Percentiles rank a stretch among this genome's conserved stretches.
phyloP scores from a whole-genome alignment of 768 basidiomycete genomes.

The Termitomyces bulborhizus region DNA sequence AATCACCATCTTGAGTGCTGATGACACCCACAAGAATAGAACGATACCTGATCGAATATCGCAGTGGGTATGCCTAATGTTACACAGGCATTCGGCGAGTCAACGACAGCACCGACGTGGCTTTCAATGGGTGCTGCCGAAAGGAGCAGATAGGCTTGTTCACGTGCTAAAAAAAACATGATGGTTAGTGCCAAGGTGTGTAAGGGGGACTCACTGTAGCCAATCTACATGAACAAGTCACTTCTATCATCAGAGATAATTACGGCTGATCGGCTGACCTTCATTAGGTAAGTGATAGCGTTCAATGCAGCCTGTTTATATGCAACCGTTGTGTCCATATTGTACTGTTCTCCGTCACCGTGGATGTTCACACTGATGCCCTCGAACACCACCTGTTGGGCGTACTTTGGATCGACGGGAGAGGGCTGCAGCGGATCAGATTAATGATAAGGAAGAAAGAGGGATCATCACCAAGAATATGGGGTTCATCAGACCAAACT shows the following conservation, averaged over 20 bases:
- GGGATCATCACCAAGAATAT: constrained; percentile 54
- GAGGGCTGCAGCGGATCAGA: constrained; percentile 45
- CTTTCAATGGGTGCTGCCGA: constrained; percentile 62
- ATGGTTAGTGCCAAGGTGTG: neutral
- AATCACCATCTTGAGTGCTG: neutral
- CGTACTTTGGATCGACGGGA: constrained; percentile 69
- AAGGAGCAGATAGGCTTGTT: constrained; percentile 70
- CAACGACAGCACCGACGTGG: constrained; percentile 63
- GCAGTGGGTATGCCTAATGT: constrained; percentile 70
- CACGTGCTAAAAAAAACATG: constrained; percentile 42
- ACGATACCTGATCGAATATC: constrained; percentile 64
- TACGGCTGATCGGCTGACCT: constrained; percentile 28
- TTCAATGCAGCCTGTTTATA: constrained; percentile 79
- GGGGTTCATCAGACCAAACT: constrained; percentile 67
- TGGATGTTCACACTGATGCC: constrained; percentile 71
- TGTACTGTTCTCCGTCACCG: constrained; percentile 68
- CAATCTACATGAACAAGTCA: constrained; percentile 38
- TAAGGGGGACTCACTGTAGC: constrained; percentile 50
- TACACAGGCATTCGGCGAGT: constrained; percentile 75
- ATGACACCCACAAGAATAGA: neutral
- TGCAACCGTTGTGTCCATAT: constrained; percentile 77
- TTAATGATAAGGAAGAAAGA: neutral
- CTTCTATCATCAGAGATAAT: neutral
- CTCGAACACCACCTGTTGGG: constrained; percentile 71
- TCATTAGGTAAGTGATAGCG: constrained; percentile 66